These are phyloP conservation scores for Zasmidium angulare DNA, from an alignment of 2,329 filamentous ascomycete genomes.

Conservation along the genomic window DNA sequence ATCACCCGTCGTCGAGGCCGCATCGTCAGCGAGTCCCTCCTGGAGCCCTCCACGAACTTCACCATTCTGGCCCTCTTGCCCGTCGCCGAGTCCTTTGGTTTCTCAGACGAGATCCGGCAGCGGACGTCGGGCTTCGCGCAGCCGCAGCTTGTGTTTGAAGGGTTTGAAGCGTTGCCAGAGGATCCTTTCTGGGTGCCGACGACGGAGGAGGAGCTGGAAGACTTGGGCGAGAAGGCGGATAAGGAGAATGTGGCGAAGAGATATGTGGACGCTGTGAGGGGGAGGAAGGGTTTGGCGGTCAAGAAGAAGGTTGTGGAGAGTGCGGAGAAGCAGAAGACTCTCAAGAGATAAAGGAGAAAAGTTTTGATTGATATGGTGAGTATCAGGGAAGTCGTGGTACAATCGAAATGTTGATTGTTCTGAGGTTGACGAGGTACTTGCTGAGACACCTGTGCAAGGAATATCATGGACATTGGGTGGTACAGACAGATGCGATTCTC, in stretches of 20 bases:
- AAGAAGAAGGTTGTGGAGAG: slow-evolving; percentile 70
- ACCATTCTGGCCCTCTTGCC: slow-evolving; percentile 86
- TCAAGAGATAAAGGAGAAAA: slow-evolving; percentile 54
- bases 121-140: slow-evolving; percentile 85
- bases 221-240: slow-evolving; percentile 90
- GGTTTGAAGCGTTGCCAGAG: slow-evolving; percentile 89
- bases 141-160: slow-evolving; percentile 89
- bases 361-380: too few species aligned
- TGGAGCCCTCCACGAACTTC: slow-evolving; percentile 95
- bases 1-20: slow-evolving; percentile 89
- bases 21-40: slow-evolving; percentile 86
- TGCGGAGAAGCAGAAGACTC: slow-evolving; percentile 86
- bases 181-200: slow-evolving; percentile 98
- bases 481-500: too few species aligned
- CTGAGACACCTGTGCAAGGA: too few species aligned
- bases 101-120: slow-evolving; percentile 94
- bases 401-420: too few species aligned
- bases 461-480: too few species aligned
- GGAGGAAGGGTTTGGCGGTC: slow-evolving; percentile 83
- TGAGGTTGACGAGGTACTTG: too few species aligned
- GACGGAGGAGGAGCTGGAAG: slow-evolving; percentile 94
- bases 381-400: too few species aligned
- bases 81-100: slow-evolving; percentile 93
- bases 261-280: slow-evolving; percentile 88
- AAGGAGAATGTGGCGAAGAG: slow-evolving; percentile 93